Evolutionary conservation across 2,329 filamentous ascomycete species (phyloP).

Genomic region (Fusarium sp.): DNA sequence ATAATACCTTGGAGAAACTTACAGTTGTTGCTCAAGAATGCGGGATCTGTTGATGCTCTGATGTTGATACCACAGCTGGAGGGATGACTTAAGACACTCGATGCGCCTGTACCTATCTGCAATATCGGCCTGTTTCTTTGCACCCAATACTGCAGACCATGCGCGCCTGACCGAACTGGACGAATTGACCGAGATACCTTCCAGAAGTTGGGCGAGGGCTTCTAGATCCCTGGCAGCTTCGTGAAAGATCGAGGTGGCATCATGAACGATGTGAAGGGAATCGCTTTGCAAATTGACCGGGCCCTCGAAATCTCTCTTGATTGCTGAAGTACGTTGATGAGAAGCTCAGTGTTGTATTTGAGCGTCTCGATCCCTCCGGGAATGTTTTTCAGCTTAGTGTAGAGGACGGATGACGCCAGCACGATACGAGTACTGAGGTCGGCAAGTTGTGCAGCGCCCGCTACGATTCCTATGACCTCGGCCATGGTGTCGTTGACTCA

Average conservation of each 20-base stretch:
- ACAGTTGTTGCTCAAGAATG: background rate
- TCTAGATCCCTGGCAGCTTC: background rate
- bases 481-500: background rate
- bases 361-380: slow-evolving; percentile 3
- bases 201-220: background rate
- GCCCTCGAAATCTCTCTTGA: background rate
- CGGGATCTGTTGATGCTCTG: background rate
- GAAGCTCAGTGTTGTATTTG: background rate
- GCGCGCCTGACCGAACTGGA: background rate
- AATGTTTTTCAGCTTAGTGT: slow-evolving; percentile 4
- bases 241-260: background rate
- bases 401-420: background rate
- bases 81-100: background rate
- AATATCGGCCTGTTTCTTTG: background rate
- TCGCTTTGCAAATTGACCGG: background rate
- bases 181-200: background rate
- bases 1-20: background rate
- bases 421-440: slow-evolving; percentile 9
- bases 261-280: background rate
- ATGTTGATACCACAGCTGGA: slow-evolving; percentile 9
- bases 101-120: background rate
- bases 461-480: slow-evolving; percentile 8
- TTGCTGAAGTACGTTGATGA: slow-evolving; percentile 1
- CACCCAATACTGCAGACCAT: background rate
- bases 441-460: background rate